Evolutionary conservation across 768 basidiomycete genomes (phyloP).

Genomic region (Lepiota brunneoincarnata): DNA sequence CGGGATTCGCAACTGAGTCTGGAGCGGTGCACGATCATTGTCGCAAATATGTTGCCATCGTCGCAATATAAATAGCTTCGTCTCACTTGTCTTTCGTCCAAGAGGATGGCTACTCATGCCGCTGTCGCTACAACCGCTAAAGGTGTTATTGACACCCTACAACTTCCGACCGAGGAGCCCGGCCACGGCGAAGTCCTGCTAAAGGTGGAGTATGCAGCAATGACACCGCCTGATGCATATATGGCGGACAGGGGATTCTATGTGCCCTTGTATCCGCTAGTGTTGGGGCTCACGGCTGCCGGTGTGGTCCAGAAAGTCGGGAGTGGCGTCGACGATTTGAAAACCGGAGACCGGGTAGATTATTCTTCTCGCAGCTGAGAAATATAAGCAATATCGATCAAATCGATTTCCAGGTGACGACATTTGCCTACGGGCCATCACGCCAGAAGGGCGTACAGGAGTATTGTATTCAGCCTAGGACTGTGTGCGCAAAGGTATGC

Average conservation of each 20-base stretch:
- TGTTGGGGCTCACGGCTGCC: slow-evolving; percentile 35
- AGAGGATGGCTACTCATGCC: slow-evolving; percentile 33
- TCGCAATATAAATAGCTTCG: neutral
- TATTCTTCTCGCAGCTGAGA: neutral
- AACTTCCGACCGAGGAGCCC: slow-evolving; percentile 32
- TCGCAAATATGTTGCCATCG: neutral
- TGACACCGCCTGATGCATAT: slow-evolving; percentile 41
- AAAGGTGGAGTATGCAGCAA: slow-evolving; percentile 36
- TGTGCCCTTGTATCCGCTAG: slow-evolving; percentile 30
- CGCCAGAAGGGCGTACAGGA: slow-evolving; percentile 35
- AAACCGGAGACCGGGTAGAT: slow-evolving; percentile 38
- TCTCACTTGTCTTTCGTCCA: neutral
- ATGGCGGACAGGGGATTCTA: slow-evolving; percentile 30
- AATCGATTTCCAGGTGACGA: slow-evolving; percentile 18
- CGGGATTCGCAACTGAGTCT: too few relatives aligned
- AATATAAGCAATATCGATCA: neutral
- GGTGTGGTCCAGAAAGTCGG: slow-evolving; percentile 38
- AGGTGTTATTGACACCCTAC: slow-evolving; percentile 33
- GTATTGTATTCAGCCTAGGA: slow-evolving; percentile 27
- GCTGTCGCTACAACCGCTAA: slow-evolving; percentile 37
- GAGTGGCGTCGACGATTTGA: slow-evolving; percentile 27
- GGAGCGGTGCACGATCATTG: too few relatives aligned
- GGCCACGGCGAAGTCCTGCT: slow-evolving; percentile 36
- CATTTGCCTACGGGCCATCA: slow-evolving; percentile 24
- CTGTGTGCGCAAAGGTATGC: slow-evolving; percentile 35